A percentile compares a stretch with the other conserved stretches of the same genome.
Conservation (phyloP, 129 eudicot species). For the Mikania micrantha region DNA sequence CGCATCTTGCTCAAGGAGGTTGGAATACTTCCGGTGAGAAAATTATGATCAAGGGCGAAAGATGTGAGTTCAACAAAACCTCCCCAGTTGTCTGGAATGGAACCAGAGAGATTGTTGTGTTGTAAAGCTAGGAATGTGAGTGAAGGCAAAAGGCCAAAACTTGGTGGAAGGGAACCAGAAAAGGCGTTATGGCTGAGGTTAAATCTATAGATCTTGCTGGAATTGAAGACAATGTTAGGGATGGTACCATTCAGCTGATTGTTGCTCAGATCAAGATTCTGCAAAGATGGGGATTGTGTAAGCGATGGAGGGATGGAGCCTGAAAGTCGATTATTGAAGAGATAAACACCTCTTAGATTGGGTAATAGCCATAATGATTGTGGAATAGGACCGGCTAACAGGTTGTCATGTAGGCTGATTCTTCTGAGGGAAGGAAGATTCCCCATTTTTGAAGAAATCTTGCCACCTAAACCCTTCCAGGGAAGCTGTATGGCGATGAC, state of each 20-base stretch:
- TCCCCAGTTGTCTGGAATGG: slow-evolving; percentile 77
- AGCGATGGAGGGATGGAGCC: slow-evolving; percentile 83
- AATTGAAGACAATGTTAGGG: slow-evolving; percentile 56
- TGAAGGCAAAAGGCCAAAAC: slow-evolving; percentile 46
- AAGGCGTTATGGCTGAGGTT: slow-evolving; percentile 69
- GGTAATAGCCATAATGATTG: slow-evolving; percentile 61
- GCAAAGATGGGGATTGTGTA: slow-evolving; percentile 42
- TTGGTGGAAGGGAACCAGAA: slow-evolving; percentile 55
- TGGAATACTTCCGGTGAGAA: slow-evolving; percentile 62
- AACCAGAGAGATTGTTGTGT: slow-evolving; percentile 74
- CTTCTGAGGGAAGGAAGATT: slow-evolving; percentile 55
- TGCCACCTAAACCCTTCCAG: slow-evolving; percentile 75
- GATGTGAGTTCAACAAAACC: slow-evolving; percentile 33
- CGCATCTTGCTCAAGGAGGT: slow-evolving; percentile 49
- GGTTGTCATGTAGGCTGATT: slow-evolving; percentile 85
- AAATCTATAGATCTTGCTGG: slow-evolving; percentile 64
- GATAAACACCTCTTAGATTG: slow-evolving; percentile 74
- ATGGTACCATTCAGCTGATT: slow-evolving; percentile 64
- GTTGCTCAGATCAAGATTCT: slow-evolving; percentile 71
- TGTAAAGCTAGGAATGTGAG: slow-evolving; percentile 70
- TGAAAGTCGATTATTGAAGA: slow-evolving; percentile 79
- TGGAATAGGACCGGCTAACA: slow-evolving; percentile 62
- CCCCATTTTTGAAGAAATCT: slow-evolving; percentile 58
- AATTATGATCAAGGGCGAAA: slow-evolving; percentile 68
- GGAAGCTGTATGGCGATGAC: slow-evolving; percentile 83